Base-by-base conservation (phyloP, 2,329 filamentous ascomycete species). In the Hypoxylon sp. region DNA sequence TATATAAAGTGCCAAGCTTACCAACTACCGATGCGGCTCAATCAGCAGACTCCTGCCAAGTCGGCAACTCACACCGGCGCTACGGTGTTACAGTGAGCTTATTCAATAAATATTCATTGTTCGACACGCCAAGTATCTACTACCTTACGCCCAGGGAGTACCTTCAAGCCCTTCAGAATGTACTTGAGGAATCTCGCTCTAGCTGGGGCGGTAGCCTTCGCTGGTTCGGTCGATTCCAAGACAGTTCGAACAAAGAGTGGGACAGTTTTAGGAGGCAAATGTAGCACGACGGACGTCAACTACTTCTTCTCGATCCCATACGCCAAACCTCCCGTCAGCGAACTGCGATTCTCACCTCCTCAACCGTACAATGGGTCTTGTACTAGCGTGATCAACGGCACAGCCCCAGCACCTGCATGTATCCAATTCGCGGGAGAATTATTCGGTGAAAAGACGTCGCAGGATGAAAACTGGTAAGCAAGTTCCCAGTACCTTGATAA, bases 221-320 rank as follows among this genome's bases (percentile, higher is more conserved):
- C 55, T 22, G 48, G 48, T 5, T 58, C 26, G 3, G 55, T 26
- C 24, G 47, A 64, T 9, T 67, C 67, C 5, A 70, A 62, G 26
- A 11, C 54, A n/a, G 66, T 70, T n/a, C 47, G 63, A 13, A 65
- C 63, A 3, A 10, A 22, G 19, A 73, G 67, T 33, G 69, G 66
- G 10, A 47, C 58, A 11, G 44, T 73, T 13, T 47, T 69, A 9
- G 72, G 72, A 24, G 60, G 71, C 1, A 70, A 63, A 31, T 74
- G 72, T 24, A 59, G 55, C 58, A 47, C 47, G 17, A 66, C 57
- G 2, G 59, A 70, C 11, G 69, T 70, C 10, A 57, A 71, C 37
- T 73, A 65, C 47, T 74, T 72, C 64, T 66, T 61, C 33, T 71
- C 71, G 3, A 72, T 74, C 46, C 72, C 72, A 5, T 74, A 69